These are phyloP conservation scores for Fistulinella cinereoalba DNA, from an alignment of 1,284 basidiomycete species.

Conservation along the genomic window DNA sequence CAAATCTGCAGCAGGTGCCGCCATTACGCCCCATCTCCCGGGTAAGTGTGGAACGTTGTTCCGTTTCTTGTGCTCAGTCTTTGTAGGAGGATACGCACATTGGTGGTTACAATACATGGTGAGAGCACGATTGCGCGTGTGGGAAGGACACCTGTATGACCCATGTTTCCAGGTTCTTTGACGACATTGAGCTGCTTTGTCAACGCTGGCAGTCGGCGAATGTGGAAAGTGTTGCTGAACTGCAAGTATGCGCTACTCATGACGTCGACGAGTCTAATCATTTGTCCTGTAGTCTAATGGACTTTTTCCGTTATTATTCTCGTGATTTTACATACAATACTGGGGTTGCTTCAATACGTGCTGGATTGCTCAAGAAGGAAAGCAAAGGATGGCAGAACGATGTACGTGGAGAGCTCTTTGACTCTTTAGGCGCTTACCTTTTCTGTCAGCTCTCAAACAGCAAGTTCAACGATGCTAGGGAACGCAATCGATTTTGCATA, in stretches of 20 bases:
- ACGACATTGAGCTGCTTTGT: constrained; percentile 90
- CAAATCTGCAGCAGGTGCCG: constrained; percentile 88
- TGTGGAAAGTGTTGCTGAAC: constrained; percentile 88
- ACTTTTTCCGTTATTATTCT: constrained; percentile 97
- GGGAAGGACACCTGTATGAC: background rate
- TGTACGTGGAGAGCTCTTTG: constrained; percentile 42
- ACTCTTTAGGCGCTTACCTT: constrained; percentile 3
- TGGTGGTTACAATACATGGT: constrained; percentile 83
- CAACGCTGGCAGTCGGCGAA: constrained; percentile 95
- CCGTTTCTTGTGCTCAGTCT: constrained; percentile 16
- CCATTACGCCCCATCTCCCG: constrained; percentile 78
- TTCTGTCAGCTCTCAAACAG: constrained; percentile 40
- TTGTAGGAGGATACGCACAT: constrained; percentile 81
- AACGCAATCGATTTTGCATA: constrained; percentile 91
- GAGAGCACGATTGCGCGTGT: constrained; percentile 8
- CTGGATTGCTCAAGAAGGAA: constrained; percentile 87
- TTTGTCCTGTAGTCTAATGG: constrained; percentile 67
- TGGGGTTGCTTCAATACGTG: constrained; percentile 88
- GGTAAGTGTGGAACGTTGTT: constrained; percentile 33
- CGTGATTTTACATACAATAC: constrained; percentile 92
- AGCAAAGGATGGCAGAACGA: constrained; percentile 93
- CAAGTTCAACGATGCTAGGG: constrained; percentile 73
- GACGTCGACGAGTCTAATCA: constrained; percentile 12
- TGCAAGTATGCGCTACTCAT: constrained; percentile 49
- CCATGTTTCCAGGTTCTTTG: constrained; percentile 76